phyloP scores from a whole-genome alignment of 345 rosid genomes.

The Citropsis articulata region DNA sequence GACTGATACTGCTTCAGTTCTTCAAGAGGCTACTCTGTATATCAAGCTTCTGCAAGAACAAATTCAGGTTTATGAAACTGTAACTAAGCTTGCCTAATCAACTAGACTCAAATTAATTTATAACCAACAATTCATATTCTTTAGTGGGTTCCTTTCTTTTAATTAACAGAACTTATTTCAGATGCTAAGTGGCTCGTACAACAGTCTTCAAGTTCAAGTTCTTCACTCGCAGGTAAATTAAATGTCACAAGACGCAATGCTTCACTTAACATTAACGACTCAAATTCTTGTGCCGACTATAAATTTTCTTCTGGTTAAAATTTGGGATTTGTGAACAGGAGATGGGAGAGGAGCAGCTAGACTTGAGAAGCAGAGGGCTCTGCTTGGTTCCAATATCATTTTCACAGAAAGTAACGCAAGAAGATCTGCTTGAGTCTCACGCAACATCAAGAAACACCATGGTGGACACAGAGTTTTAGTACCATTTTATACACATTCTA shows the following conservation, averaged over 20 bases:
- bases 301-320: background rate
- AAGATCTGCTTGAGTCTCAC: background rate
- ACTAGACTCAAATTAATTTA: background rate
- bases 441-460: background rate
- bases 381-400: constrained; percentile 54
- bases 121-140: background rate
- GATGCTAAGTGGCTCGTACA: constrained; percentile 42
- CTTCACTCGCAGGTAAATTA: constrained; percentile 38
- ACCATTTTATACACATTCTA: background rate
- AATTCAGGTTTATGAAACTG: constrained; percentile 37
- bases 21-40: constrained; percentile 57
- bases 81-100: background rate
- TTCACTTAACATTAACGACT: background rate
- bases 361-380: constrained; percentile 47
- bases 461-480: background rate
- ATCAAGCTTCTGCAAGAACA: constrained; percentile 64
- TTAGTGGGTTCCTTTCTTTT: background rate
- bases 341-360: constrained; percentile 17
- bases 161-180: constrained; percentile 36
- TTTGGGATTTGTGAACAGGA: constrained; percentile 22
- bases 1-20: constrained; percentile 78
- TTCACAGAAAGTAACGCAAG: constrained; percentile 23
- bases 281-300: background rate
- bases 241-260: background rate
- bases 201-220: constrained; percentile 8